Evolutionary conservation across 805 yeast species (phyloP), one percentile per base, ranked within the genome.

Genomic region (Yamadazyma ubonensis): DNA sequence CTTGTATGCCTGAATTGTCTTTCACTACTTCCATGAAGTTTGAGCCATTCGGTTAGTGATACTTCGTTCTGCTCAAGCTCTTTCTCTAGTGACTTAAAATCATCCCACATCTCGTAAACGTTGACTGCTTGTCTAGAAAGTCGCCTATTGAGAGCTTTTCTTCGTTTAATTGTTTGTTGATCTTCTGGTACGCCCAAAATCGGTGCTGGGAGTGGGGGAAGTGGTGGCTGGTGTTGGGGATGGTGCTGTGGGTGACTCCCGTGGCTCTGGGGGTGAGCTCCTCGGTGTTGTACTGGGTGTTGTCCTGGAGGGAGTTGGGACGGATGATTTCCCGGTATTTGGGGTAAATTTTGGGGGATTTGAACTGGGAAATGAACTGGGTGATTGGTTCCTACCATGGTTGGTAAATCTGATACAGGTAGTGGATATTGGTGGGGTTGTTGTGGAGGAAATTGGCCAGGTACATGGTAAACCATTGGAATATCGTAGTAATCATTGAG

Each of bases 41-140:
- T 57, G 9, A 58, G 32, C 65, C 65, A 60, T 39, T 59, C 64
- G 5, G 61, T 56, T 6, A 51, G 41, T 12, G 59, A 48, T 20
- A 60, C 48, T 27, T 52, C 57, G 34, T 53, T 49, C 17, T 52
- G 51, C 11, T 48, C 50, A 26, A 60, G 43, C 14, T 50, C 58
- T 17, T 43, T 39, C 32, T 59, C 64, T 17, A 59, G 41, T 4
- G 54, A 46, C 37, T 58, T 60, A 42, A 57, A 60, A 42, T 60
- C 65, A 41, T 60, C 59, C 65, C 65, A 60, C 63, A 60, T 56
- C 42, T 60, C 64, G 39, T 51, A 55, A 7, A 60, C 38, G 11
- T 59, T 53, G 23, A 51, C 45, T 0, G 63, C 61, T 33, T 58
- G 63, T 32, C 63, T 27, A 4, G 62, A 58, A 23, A 58, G 51